phyloP scores from a whole-genome alignment of 768 basidiomycete species.

The Hygrocybe punicea region DNA sequence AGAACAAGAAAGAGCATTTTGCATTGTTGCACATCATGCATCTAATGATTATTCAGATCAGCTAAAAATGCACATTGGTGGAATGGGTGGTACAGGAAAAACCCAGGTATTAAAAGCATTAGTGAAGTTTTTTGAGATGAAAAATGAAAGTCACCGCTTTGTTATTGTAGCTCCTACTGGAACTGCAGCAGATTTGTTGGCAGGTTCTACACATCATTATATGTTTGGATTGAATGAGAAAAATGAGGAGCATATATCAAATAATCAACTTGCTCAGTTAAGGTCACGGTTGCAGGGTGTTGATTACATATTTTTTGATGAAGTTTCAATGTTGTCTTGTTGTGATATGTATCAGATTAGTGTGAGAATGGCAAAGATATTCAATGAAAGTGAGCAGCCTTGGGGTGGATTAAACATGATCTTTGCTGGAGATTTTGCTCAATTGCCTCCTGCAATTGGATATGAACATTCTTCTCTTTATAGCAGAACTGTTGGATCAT shows the following conservation, averaged over 20 bases:
- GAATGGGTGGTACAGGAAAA: conserved; percentile 37
- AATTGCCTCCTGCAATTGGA: conserved; percentile 17
- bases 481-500: conserved; percentile 6
- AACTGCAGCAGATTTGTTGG: conserved; percentile 23
- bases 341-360: conserved; percentile 31
- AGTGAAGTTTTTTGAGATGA: conserved; percentile 18
- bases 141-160: conserved; percentile 26
- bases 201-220: conserved; percentile 25
- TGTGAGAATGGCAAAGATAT: conserved; percentile 20
- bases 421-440: conserved; percentile 41
- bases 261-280: conserved; percentile 5
- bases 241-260: not conserved
- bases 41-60: conserved; percentile 11
- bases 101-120: conserved; percentile 29
- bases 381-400: conserved; percentile 13
- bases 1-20: conserved; percentile 33
- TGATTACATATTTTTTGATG: conserved; percentile 31
- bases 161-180: conserved; percentile 28
- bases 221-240: conserved; percentile 8
- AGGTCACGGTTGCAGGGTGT: conserved; percentile 6
- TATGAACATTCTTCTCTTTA: conserved; percentile 16
- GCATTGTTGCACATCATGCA: conserved; percentile 30
- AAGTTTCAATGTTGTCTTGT: conserved; percentile 40
- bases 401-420: conserved; percentile 40
- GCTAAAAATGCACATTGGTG: conserved; percentile 34